Conservation (phyloP, 2,329 filamentous ascomycete species). For the Neospermospora avenae region DNA sequence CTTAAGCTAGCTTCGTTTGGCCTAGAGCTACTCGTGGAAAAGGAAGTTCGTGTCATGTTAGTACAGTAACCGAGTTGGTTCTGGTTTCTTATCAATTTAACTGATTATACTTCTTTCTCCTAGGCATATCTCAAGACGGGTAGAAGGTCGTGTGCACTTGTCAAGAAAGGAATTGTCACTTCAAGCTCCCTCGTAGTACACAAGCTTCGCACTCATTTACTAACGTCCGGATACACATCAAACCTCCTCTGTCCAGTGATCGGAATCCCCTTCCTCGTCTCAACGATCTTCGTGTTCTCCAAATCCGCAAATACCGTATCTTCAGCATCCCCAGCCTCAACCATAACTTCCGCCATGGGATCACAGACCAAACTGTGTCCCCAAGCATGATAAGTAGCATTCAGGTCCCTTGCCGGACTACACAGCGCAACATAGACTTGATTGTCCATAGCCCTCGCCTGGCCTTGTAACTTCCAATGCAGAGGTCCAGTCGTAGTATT, state of each 20-base stretch:
- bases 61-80: too few species aligned
- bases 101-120: too few species aligned
- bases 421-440: slow-evolving; percentile 92
- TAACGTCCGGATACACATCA: slow-evolving; percentile 93
- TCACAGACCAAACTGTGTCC: slow-evolving; percentile 88
- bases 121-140: background rate
- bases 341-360: slow-evolving; percentile 79
- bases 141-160: background rate
- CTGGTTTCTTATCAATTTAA: too few species aligned
- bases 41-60: too few species aligned
- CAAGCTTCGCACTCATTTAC: slow-evolving; percentile 35
- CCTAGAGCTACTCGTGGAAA: too few species aligned
- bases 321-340: slow-evolving; percentile 75
- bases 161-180: background rate
- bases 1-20: too few species aligned
- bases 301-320: slow-evolving; percentile 72
- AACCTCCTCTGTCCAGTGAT: slow-evolving; percentile 82
- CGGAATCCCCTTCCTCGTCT: slow-evolving; percentile 79
- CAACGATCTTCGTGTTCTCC: slow-evolving; percentile 63
- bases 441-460: slow-evolving; percentile 86
- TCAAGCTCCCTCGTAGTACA: background rate
- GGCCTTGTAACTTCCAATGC: slow-evolving; percentile 83
- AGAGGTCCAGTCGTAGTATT: slow-evolving; percentile 89
- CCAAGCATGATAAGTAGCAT: slow-evolving; percentile 80
- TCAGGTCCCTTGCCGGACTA: slow-evolving; percentile 79